Conservation (phyloP, 2,329 filamentous ascomycete species). For the Rutstroemia sydowiana region DNA sequence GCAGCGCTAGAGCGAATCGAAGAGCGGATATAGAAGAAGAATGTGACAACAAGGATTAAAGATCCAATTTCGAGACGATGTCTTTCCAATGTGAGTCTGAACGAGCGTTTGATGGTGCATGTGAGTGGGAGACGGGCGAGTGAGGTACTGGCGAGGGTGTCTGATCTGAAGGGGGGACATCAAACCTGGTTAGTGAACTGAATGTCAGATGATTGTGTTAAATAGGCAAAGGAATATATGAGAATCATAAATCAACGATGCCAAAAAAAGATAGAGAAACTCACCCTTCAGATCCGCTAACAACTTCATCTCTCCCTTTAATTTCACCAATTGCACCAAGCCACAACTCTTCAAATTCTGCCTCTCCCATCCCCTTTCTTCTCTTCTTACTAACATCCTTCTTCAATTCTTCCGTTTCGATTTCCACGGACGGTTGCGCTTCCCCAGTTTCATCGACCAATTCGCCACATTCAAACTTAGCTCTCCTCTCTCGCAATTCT, state of each 20-base stretch:
- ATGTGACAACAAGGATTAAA: constrained; percentile 44
- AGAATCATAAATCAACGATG: constrained; percentile 13
- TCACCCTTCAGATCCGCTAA: constrained; percentile 46
- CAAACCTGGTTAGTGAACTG: constrained; percentile 77
- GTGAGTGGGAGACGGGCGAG: constrained; percentile 84
- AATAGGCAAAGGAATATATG: constrained; percentile 29
- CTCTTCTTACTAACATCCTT: constrained; percentile 66
- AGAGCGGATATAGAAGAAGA: constrained; percentile 55
- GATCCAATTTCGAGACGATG: constrained; percentile 78
- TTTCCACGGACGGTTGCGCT: constrained; percentile 52
- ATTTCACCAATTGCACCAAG: constrained; percentile 66
- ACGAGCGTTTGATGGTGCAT: constrained; percentile 71
- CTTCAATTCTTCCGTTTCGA: constrained; percentile 65
- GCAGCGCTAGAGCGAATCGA: constrained; percentile 55
- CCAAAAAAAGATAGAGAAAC: constrained; percentile 25
- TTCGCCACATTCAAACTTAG: constrained; percentile 85
- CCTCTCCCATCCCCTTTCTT: constrained; percentile 73
- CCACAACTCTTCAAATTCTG: constrained; percentile 90
- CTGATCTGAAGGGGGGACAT: constrained; percentile 64
- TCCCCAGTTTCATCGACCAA: constrained; percentile 54
- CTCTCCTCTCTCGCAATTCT: constrained; percentile 74
- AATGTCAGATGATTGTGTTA: constrained; percentile 43
- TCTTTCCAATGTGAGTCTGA: constrained; percentile 75
- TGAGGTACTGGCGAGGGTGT: constrained; percentile 75
- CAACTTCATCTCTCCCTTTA: constrained; percentile 52